A percentile compares a stretch with the other conserved stretches of the same genome.
phyloP scores from a whole-genome alignment of 129 eudicot species.

The Heracleum sosnowskyi region DNA sequence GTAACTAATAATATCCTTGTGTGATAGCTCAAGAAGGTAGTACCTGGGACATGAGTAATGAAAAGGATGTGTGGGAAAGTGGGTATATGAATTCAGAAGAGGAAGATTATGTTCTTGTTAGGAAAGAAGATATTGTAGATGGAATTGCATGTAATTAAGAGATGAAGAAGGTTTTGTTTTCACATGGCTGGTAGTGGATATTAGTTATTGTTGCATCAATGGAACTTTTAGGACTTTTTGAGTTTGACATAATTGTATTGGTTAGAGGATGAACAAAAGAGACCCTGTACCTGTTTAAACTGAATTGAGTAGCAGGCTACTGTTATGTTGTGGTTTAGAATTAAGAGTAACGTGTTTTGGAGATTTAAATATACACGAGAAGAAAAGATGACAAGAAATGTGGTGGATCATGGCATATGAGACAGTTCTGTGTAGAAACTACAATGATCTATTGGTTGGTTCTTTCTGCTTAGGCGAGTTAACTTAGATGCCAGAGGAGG shows the following conservation, averaged over 20 bases:
- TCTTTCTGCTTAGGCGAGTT: neutral
- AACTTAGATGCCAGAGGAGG: neutral
- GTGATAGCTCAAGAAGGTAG: too few species aligned
- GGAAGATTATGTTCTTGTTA: too few species aligned
- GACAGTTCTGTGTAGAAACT: neutral
- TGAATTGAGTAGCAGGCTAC: neutral
- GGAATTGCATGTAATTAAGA: too few species aligned
- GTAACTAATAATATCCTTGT: conserved; percentile 11
- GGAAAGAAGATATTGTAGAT: too few species aligned
- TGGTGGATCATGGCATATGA: neutral
- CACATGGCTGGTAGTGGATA: neutral
- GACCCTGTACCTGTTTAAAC: neutral
- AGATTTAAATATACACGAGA: neutral
- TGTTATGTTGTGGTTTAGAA: neutral
- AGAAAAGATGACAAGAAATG: neutral
- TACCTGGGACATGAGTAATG: too few species aligned
- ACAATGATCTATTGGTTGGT: neutral
- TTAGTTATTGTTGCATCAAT: neutral
- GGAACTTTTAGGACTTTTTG: neutral
- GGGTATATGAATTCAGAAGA: too few species aligned
- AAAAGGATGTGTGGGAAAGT: too few species aligned
- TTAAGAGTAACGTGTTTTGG: neutral
- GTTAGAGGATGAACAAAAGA: neutral
- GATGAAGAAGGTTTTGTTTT: too few species aligned
- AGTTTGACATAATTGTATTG: neutral